Conservation (phyloP, 306 rosid species). For the Corylus americana region DNA sequence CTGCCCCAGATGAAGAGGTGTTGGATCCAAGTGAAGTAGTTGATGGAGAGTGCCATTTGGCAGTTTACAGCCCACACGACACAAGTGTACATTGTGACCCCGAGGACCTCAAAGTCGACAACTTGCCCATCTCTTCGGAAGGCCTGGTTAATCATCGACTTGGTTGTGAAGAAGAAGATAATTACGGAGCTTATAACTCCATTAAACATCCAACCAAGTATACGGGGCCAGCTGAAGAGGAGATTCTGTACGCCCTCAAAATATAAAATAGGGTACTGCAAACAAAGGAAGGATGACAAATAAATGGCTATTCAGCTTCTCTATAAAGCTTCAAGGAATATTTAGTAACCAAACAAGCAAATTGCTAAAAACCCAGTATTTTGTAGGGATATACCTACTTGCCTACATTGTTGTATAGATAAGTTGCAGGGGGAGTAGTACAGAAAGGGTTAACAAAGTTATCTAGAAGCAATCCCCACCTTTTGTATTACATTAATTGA, state of each 20-base stretch:
- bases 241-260: conserved; percentile 70
- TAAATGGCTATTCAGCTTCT: conserved; percentile 10
- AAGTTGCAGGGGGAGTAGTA: too few species aligned
- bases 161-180: conserved; percentile 70
- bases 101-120: conserved; percentile 64
- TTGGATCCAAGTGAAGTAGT: conserved; percentile 95
- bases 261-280: conserved; percentile 69
- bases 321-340: conserved; percentile 2
- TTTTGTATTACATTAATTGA: too few species aligned
- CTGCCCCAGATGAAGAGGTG: conserved; percentile 92
- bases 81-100: conserved; percentile 72
- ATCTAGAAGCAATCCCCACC: too few species aligned
- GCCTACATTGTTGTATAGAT: too few species aligned
- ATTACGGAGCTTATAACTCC: conserved; percentile 70
- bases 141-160: conserved; percentile 55
- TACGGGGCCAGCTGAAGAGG: conserved; percentile 85
- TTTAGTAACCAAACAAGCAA: not conserved
- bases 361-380: too few species aligned
- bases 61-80: conserved; percentile 87
- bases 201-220: conserved; percentile 77
- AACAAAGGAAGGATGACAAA: conserved; percentile 19
- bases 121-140: conserved; percentile 68
- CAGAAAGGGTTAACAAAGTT: too few species aligned
- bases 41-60: conserved; percentile 85
- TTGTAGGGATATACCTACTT: too few species aligned